phyloP scores from a whole-genome alignment of 148 eudicot species.

The Limonium bicolor region DNA sequence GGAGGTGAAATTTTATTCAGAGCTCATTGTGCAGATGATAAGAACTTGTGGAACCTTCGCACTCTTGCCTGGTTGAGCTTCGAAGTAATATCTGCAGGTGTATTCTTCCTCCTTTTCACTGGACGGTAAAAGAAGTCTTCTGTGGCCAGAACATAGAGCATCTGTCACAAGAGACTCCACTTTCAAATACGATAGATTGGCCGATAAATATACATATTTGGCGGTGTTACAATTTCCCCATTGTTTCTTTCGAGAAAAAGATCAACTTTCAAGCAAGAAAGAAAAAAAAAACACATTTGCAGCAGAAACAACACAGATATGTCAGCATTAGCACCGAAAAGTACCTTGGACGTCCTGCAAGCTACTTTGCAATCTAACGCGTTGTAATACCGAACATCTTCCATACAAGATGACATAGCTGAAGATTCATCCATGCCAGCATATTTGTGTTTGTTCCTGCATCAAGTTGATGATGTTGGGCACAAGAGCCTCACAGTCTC shows the following conservation, averaged over 20 bases:
- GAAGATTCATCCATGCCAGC: conserved; percentile 46
- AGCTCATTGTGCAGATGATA: conserved; percentile 16
- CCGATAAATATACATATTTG: too few relatives aligned
- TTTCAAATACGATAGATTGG: too few relatives aligned
- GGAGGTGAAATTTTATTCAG: too few relatives aligned
- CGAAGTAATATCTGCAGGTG: conserved; percentile 12
- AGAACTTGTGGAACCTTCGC: conserved; percentile 35
- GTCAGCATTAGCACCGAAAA: too few relatives aligned
- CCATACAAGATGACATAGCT: conserved; percentile 46
- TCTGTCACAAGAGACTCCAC: conserved; percentile 26
- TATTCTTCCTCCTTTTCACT: conserved; percentile 20
- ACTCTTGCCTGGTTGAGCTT: conserved; percentile 17
- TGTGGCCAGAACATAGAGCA: conserved; percentile 75
- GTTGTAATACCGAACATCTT: conserved; percentile 40
- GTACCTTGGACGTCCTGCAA: conserved; percentile 82
- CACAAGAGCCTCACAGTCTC: not conserved
- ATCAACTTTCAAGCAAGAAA: too few relatives aligned
- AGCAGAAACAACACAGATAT: too few relatives aligned
- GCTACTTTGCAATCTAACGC: conserved; percentile 90
- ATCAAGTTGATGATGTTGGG: not conserved
- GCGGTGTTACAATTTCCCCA: too few relatives aligned
- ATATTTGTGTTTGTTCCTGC: conserved; percentile 65
- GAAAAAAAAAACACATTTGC: too few relatives aligned
- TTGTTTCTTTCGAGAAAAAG: too few relatives aligned
- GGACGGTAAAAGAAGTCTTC: conserved; percentile 56